A percentile compares a stretch with the other conserved stretches of the same genome.
phyloP scores from a whole-genome alignment of 768 basidiomycete genomes.

The Hericium alpestre region DNA sequence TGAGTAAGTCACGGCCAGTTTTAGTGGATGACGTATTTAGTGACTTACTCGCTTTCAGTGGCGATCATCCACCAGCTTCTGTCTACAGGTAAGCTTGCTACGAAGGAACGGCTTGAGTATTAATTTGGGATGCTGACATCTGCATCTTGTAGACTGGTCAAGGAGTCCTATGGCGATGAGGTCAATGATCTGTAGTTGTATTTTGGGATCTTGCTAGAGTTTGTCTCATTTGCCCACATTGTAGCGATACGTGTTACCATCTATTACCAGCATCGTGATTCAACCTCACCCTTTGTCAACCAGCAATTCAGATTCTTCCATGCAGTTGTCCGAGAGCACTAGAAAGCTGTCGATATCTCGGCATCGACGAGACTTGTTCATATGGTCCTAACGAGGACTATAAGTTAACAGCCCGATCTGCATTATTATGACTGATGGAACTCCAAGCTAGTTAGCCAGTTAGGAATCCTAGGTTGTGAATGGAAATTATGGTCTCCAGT shows the following conservation, averaged over 20 bases:
- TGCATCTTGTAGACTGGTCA: constrained; percentile 50
- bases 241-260: constrained; percentile 1
- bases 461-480: background rate
- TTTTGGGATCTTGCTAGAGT: constrained; percentile 3
- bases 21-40: background rate
- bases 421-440: too few relatives aligned
- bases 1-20: constrained; percentile 53
- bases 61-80: constrained; percentile 92
- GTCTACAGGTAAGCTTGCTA: constrained; percentile 54
- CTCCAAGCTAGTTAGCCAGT: too few relatives aligned
- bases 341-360: background rate
- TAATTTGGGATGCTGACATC: constrained; percentile 2
- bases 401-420: too few relatives aligned
- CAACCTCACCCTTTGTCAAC: too few relatives aligned
- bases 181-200: constrained; percentile 64
- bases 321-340: too few relatives aligned
- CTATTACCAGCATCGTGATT: background rate
- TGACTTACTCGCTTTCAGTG: constrained; percentile 36
- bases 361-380: background rate
- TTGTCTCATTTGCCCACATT: background rate
- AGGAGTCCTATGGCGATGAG: constrained; percentile 93
- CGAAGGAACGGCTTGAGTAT: constrained; percentile 13
- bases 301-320: too few relatives aligned
- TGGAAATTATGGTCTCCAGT: background rate
- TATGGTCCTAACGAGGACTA: background rate